Base-by-base conservation (phyloP, 1,284 basidiomycete genomes). In the Cystobasidium sp. region DNA sequence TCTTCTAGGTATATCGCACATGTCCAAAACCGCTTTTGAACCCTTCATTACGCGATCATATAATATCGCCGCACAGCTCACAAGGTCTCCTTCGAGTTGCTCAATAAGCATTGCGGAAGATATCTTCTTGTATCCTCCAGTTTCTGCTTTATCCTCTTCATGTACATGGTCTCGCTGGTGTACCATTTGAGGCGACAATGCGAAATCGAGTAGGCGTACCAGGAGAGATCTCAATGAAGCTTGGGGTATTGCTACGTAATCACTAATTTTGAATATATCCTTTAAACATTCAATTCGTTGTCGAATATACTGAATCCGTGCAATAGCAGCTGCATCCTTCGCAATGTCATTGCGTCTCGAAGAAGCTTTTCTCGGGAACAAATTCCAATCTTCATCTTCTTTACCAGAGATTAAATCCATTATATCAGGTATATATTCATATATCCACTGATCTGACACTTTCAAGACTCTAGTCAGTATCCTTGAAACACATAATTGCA, bases 401-500 rank as follows among this genome's bases (percentile, higher is more conserved):
- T 53, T 22, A 24, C 59, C 61, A 52, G 55, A 44, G 18, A 71
- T 18, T 46, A 46, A 47, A 22, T 73, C 52, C 6, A 59, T 8
- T 22, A 66, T n/a, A n/a, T 51, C 46, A 52, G 63, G 62, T 9
- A 56, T 20, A 18, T 20, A 31, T 16, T 66, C 53, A 37, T 43
- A 22, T 18, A 55, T 56, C 70, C 70, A 73, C 18, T 53, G 47
- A 24, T 44, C 63, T 9, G 51, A 55, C 1, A 22, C 18, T 41
- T 4, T 12, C 7, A 73, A 24, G 8, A 53, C 37, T 14, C 31
- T 22, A 18, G 49, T 53, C 3, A 66, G 37, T 0, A 73, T 59
- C 0, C 70, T 62, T 16, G 58, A 20, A 10, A 73, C n/a, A 18
- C 62, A 66, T 6, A 56, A 22, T 18, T 55, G 49, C 18, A 73